Base-by-base conservation (phyloP, 192 early-diverging fungal genomes). In the Dissophora ornata region DNA sequence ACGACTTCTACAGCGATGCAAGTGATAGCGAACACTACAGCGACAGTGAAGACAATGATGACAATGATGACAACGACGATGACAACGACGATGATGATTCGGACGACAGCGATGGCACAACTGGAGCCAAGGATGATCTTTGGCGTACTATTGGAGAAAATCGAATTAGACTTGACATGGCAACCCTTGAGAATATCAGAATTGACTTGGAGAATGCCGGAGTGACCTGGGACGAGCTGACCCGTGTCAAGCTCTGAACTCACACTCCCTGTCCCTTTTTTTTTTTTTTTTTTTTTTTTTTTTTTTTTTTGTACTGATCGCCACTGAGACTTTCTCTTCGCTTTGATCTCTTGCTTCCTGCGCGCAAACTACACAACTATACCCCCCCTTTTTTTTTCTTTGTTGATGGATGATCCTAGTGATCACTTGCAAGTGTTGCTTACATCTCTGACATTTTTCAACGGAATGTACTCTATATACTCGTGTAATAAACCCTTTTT, bases 151-250 rank as follows among this genome's bases (percentile, higher is more conserved):
- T 53, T 18, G 59, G 53, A 22, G 52, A 54, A 5, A 57, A 47
- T 16, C 44, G 34, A 19, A 58, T 68, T 25, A 12, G 41, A 26
- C 7, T 68, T 15, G 48, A 57, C n/a, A 28, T 56, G 13, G 19
- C 26, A 4, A 53, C 57, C 0, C 25, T 69, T 47, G 57, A 49
- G 25, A 21, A 10, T 3, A 25, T 62, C 32, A 70, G 47, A 15
- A 36, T 40, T 2, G 52, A 48, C 10, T 30, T 71, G 2, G 32
- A 50, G 15, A 26, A n/a, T 0, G 33, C 13, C 13, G 25, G 36
- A 4, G 26, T 71, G 12, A 38, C 56, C 47, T 68, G 66, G 66
- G 54, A 42, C 0, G 48, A 68, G 1, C 56, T 57, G 16, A 49
- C 42, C 5, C 32, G 9, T 4, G 28, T 40, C 15, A 56, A 19